Base-by-base conservation (phyloP, 495 filamentous ascomycete genomes). In the Xylaria longipes region DNA sequence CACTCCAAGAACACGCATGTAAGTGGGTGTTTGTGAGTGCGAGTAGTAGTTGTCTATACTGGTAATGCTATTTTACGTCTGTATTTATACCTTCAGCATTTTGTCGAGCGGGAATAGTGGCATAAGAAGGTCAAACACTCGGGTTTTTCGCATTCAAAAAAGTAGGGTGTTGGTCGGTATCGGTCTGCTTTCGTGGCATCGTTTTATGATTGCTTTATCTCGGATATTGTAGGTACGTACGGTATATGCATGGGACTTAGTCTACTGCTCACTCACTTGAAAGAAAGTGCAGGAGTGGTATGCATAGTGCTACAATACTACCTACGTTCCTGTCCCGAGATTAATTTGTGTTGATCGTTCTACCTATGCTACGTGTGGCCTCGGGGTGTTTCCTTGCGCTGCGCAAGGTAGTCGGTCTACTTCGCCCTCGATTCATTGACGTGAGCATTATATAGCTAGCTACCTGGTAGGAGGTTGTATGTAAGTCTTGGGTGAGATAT, bases 51-150 rank as follows among this genome's bases (percentile, higher is more conserved):
- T 46, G 35, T 41, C 37, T 46, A 66, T 66, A 66, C 5, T 33
- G 39, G 45, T 52, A 43, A 50, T 39, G 27, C n/a, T 5, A 17
- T 52, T 52, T 50, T 11, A 7, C 45, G 29, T 54, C 65, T 67
- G 65, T 67, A 67, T 54, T 67, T 56, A 35, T 67, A 67, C 31
- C 43, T 25, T 60, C n/a, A 48, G 43, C 65, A 67, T 67, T 67
- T 33, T 56, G 46, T 67, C 25, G 14, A 67, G 65, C 65, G 65
- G 48, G 48, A 48, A 56, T 41, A 41, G 46, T 39, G 45, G 63
- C 61, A 48, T 65, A 37, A 65, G n/a, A 50, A 48, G 43, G 41
- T 15, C 7, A n/a, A 20, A 56, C 25, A 22, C 25, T 15, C 4
- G 5, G 33, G 11, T 31, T 41, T 67, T 43, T 43, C n/a, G 65